Base-by-base conservation (phyloP, 345 rosid species). In the Lepidium aucheri region DNA sequence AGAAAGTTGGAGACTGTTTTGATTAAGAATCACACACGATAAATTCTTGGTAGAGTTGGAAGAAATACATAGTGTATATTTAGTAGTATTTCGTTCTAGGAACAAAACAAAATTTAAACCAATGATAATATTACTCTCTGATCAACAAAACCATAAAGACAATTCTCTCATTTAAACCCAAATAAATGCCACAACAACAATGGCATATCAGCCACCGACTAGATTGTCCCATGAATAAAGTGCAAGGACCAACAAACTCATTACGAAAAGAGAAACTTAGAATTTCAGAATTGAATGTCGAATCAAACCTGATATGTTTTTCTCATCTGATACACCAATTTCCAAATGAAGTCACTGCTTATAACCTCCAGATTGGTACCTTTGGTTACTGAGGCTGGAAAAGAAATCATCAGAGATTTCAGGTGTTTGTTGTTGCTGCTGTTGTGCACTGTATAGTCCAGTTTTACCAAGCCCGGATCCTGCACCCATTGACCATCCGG, bases 401-500 rank as follows among this genome's bases (percentile, higher is more conserved):
- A 85, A 91, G 72, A 86, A 77, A 61, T 88, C 92, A 42, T 83
- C 96, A 35, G 78, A 51, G 50, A 68, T 30, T 6, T 68, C 75
- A 57, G 65, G 60, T 55, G 71, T 4, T 74, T 68, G 69, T 54
- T 66, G 77, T 59, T 60, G 83, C 13, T 66, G 71, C 11, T 78
- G 45, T 46, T 75, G 83, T 30, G 87, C 33, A 40, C 85, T 55
- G 45, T 80, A 36, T 40, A 85, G 60, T 28, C 88, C 85, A 3
- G 93, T 78, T 61, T 73, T 85, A 65, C 93, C 84, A 5, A 90
- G 84, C 57, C 97, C 96, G 2, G 95, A 77, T 39, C 96, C 89
- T 5, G 81, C 54, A 14, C 95, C 96, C 96, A 91, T 91, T 0
- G 99, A 93, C 79, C 88, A 87, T 33, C 97, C 97, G 88, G 86